These are phyloP conservation scores for Clitocybe nebularis DNA, from an alignment of 1,284 basidiomycete species.

Conservation along the genomic window DNA sequence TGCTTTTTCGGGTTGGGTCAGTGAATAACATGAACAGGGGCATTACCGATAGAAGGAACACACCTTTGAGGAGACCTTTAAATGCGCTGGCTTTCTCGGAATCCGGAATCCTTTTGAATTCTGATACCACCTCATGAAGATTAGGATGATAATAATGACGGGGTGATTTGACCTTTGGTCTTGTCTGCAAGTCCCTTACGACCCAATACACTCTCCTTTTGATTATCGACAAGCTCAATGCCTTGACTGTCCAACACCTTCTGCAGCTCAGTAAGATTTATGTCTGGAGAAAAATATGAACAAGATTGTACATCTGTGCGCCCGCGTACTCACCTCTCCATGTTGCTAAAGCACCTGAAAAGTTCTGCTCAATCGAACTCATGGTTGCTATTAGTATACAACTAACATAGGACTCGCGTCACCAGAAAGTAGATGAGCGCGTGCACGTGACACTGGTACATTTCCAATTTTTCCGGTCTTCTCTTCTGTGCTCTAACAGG, in stretches of 20 bases:
- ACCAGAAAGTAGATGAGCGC: constrained; percentile 5
- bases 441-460: constrained; percentile 31
- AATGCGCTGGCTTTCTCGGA: constrained; percentile 81
- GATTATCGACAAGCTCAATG: constrained; percentile 93
- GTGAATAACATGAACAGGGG: no score
- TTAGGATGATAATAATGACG: background rate
- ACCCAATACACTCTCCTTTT: constrained; percentile 93
- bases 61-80: constrained; percentile 86
- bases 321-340: constrained; percentile 79
- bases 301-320: no score
- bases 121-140: constrained; percentile 36
- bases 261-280: constrained; percentile 88
- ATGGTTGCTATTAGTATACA: no score
- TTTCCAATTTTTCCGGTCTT: constrained; percentile 13
- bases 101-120: constrained; percentile 91
- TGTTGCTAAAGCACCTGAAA: constrained; percentile 80
- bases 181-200: constrained; percentile 90
- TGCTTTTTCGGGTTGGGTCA: constrained; percentile 52
- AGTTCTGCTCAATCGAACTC: constrained; percentile 62
- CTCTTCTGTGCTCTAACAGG: background rate
- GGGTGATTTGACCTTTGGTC: constrained; percentile 71
- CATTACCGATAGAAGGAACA: constrained; percentile 13
- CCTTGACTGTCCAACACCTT: constrained; percentile 89
- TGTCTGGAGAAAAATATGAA: constrained; percentile 47
- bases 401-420: no score